Conservation (phyloP, 2,329 filamentous ascomycete species). For the Talaromyces funiculosus region DNA sequence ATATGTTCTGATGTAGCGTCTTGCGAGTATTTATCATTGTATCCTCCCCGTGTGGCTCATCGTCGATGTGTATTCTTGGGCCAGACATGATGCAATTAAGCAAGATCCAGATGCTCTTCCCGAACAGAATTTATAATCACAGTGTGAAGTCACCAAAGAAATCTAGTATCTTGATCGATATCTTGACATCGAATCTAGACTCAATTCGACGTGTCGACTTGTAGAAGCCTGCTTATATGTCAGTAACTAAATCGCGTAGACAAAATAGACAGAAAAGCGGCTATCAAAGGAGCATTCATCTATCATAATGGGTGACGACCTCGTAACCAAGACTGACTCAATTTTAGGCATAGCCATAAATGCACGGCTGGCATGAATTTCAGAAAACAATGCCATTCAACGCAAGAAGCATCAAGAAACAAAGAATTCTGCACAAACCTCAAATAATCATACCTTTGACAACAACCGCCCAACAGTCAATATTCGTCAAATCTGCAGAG, state of each 20-base stretch:
- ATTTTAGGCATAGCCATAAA: neutral
- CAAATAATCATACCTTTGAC: neutral
- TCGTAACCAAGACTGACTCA: neutral
- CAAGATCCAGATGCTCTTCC: neutral
- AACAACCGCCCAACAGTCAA: neutral
- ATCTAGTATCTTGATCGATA: neutral
- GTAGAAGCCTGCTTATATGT: neutral
- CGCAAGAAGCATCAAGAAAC: neutral
- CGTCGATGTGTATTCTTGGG: constrained; percentile 2
- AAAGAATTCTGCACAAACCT: neutral
- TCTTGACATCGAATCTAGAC: neutral
- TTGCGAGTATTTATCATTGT: constrained; percentile 24
- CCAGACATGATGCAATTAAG: neutral
- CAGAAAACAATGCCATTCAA: neutral
- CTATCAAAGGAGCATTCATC: no score
- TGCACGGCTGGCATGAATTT: neutral
- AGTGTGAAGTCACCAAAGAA: neutral
- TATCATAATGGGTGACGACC: neutral
- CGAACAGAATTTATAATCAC: neutral
- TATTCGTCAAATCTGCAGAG: neutral
- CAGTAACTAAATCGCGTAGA: neutral
- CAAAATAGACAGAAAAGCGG: no score
- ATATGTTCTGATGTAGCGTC: constrained; percentile 39
- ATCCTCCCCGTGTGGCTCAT: neutral
- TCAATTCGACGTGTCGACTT: neutral